Base-by-base conservation (phyloP, 2,329 filamentous ascomycete genomes). In the Phyllosticta citrichinensis region DNA sequence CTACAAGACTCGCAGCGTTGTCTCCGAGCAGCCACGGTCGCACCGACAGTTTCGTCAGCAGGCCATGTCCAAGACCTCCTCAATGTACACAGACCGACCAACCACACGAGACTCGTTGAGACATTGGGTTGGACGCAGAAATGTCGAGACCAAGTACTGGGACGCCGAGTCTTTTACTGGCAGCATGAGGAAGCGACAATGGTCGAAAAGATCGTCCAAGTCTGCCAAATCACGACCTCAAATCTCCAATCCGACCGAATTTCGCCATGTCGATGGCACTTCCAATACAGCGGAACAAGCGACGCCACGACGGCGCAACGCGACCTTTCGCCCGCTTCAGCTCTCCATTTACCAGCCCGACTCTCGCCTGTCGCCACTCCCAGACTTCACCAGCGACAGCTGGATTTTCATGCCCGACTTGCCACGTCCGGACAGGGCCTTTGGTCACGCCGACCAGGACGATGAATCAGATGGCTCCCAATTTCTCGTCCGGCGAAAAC, bases 271-370 rank as follows among this genome's bases (percentile, higher is more conserved):
- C 50, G 71, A 72, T 51, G 69, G 69, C 27, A 64, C 40, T n/a
- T 47, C 71, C 2, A 68, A 73, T 40, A 67, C 63, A 59, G 65
- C 57, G 58, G 69, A 67, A 33, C 27, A 30, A n/a, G 54, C 54
- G 4, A 35, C 54, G 24, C 12, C 24, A 24, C 27, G 54, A 35
- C 24, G 54, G 9, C 54, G 54, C 1, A 47, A 47, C n/a, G 14
- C 40, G 14, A 6, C 70, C 63, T 75, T 75, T 61, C 66, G 70
- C 25, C 74, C 74, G 3, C 64, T 76, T 5, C 71, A 76, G 54
- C 66, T 76, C 1, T 74, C 72, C 12, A 75, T 76, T 35, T 75
- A 75, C 57, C 63, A 71, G 3, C 68, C 68, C 14, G 66, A 72
- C 19, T 50, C 50, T 47, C 66, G 70, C 35, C 66, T 76, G 2